phyloP scores from a whole-genome alignment of 225 moss, liverwort and hornwort species.

The Polytrichum commune region DNA sequence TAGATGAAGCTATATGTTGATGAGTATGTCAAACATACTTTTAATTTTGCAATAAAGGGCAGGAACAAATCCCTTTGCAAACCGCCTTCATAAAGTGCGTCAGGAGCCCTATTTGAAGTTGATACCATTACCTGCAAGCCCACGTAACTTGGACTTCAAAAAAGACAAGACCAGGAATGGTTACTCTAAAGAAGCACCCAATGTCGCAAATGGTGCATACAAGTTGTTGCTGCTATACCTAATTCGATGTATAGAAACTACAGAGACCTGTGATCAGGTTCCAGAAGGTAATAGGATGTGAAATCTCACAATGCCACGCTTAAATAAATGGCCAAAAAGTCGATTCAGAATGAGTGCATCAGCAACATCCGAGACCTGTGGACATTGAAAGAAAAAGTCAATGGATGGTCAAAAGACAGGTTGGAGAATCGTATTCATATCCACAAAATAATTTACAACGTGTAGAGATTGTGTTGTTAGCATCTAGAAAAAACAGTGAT shows the following conservation, averaged over 20 bases:
- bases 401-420: too few species aligned
- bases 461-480: too few species aligned
- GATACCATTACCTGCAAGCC: conserved; percentile 70
- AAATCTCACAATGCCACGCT: conserved; percentile 60
- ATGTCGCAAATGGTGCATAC: not conserved
- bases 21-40: conserved; percentile 31
- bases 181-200: too few species aligned
- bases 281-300: not conserved
- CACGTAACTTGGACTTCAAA: not conserved
- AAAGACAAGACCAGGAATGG: too few species aligned
- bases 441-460: too few species aligned
- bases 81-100: conserved; percentile 86
- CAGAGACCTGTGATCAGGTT: not conserved
- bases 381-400: too few species aligned
- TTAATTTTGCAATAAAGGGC: conserved; percentile 75
- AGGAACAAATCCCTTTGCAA: conserved; percentile 85
- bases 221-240: not conserved
- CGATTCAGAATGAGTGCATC: conserved; percentile 89
- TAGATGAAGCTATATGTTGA: too few species aligned
- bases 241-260: too few species aligned
- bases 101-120: conserved; percentile 86
- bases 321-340: conserved; percentile 86
- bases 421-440: too few species aligned
- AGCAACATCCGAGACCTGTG: conserved; percentile 86
- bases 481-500: too few species aligned